Percentiles rank a stretch among this genome's conserved stretches.
phyloP scores from a whole-genome alignment of 768 basidiomycete genomes.

The Lactarius hatsudake region DNA sequence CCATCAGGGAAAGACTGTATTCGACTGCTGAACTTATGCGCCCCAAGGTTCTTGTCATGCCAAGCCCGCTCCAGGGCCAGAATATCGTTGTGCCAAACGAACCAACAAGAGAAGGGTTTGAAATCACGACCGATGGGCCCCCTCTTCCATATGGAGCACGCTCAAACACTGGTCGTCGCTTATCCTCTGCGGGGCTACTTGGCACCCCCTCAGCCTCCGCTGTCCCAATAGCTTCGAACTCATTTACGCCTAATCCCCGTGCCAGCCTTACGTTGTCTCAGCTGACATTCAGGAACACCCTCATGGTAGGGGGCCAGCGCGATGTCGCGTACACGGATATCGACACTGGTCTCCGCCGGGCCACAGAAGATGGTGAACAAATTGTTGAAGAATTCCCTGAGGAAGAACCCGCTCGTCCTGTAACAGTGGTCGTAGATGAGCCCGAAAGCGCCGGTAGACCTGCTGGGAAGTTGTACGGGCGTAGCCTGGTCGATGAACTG shows the following conservation, averaged over 20 bases:
- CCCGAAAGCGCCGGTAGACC: slow-evolving; percentile 41
- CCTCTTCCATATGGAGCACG: slow-evolving; percentile 77
- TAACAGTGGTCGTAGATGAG: slow-evolving; percentile 33
- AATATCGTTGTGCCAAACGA: slow-evolving; percentile 36
- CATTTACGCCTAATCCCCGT: slow-evolving; percentile 77
- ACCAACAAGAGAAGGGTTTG: slow-evolving; percentile 53
- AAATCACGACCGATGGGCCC: slow-evolving; percentile 63
- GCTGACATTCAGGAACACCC: slow-evolving; percentile 79
- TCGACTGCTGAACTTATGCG: slow-evolving; percentile 79
- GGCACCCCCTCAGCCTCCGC: slow-evolving; percentile 34
- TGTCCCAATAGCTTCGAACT: slow-evolving; percentile 51
- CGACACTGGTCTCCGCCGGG: slow-evolving; percentile 61
- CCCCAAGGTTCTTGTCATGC: slow-evolving; percentile 94
- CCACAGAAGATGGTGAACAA: slow-evolving; percentile 77
- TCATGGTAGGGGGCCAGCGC: slow-evolving; percentile 65
- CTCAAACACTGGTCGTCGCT: slow-evolving; percentile 48
- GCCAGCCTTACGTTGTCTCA: slow-evolving; percentile 73
- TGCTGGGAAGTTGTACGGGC: slow-evolving; percentile 81
- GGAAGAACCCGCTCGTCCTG: slow-evolving; percentile 33
- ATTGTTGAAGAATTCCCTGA: slow-evolving; percentile 46
- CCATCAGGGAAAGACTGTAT: slow-evolving; percentile 52
- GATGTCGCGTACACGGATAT: slow-evolving; percentile 62
- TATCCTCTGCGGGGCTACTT: slow-evolving; percentile 36
- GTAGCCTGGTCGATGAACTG: slow-evolving; percentile 87
- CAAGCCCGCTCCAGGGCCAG: slow-evolving; percentile 70